Evolutionary conservation across 2,329 filamentous ascomycete species (phyloP).

Genomic region (Colletotrichum plurivorum): DNA sequence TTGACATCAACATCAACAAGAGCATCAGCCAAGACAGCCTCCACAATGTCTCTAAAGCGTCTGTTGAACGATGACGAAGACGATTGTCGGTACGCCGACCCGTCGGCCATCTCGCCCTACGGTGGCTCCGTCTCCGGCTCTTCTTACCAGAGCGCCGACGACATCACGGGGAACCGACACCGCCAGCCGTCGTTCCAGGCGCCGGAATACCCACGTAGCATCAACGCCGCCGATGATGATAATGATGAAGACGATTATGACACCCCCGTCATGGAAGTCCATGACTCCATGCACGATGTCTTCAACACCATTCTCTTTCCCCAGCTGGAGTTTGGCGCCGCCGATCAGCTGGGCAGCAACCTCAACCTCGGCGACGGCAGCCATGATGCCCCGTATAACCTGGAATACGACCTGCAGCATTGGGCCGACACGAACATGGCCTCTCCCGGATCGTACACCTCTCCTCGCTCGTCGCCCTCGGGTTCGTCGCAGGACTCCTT

Average conservation of each 20-base stretch:
- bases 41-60: slow-evolving; percentile 38
- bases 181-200: slow-evolving; percentile 24
- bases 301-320: slow-evolving; percentile 7
- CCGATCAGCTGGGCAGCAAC: background rate
- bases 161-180: slow-evolving; percentile 18
- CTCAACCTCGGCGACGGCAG: slow-evolving; percentile 11
- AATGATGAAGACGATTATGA: background rate
- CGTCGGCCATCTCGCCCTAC: slow-evolving; percentile 26
- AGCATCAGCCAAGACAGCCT: too few relatives aligned
- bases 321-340: background rate
- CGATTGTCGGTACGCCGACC: slow-evolving; percentile 27
- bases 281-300: background rate
- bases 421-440: slow-evolving; percentile 4
- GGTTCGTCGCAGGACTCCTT: slow-evolving; percentile 22
- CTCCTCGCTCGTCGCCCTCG: slow-evolving; percentile 4
- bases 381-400: background rate
- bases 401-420: background rate
- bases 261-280: background rate
- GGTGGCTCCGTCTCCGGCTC: slow-evolving; percentile 29
- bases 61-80: slow-evolving; percentile 38
- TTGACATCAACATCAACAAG: background rate
- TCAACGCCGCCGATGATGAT: background rate
- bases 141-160: slow-evolving; percentile 32
- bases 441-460: background rate
- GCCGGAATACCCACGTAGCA: background rate